Conservation (phyloP, 1,139 yeast species). For the Lodderomyces pseudojiufengensis region DNA sequence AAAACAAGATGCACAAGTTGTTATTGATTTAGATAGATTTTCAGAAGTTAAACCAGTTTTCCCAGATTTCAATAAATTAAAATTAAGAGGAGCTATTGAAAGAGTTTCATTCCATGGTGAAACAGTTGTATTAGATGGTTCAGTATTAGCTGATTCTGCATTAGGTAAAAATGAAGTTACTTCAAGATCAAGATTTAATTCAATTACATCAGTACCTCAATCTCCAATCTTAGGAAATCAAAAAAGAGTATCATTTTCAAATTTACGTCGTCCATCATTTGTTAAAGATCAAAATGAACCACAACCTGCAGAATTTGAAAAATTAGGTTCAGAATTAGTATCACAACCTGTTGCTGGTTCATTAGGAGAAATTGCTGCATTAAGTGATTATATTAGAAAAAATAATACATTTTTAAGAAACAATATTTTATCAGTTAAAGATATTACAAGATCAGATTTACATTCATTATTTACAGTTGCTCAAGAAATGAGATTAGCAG, state of each 20-base stretch:
- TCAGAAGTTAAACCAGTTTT: conserved; percentile 42
- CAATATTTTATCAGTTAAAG: conserved; percentile 83
- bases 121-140: conserved; percentile 84
- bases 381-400: conserved; percentile 69
- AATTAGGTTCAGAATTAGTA: conserved; percentile 66
- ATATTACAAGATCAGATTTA: conserved; percentile 80
- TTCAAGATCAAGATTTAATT: conserved; percentile 39
- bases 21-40: conserved; percentile 75
- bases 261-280: conserved; percentile 44
- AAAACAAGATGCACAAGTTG: conserved; percentile 73
- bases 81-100: conserved; percentile 76
- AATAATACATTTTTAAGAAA: conserved; percentile 87
- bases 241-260: conserved; percentile 46
- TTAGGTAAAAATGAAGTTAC: conserved; percentile 56
- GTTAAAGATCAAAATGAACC: conserved; percentile 29
- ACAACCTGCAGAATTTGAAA: conserved; percentile 47
- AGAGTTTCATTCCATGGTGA: conserved; percentile 77
- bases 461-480: conserved; percentile 94
- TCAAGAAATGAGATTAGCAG: conserved; percentile 96
- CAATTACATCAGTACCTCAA: conserved; percentile 42
- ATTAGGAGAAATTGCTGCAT: conserved; percentile 73
- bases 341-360: conserved; percentile 66
- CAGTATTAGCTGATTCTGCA: conserved; percentile 50
- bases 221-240: conserved; percentile 40
- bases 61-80: conserved; percentile 51